A percentile compares a stretch with the other conserved stretches of the same genome.
Conservation (phyloP, 371 early-diverging fungal species). For the Nematocida displodere region DNA sequence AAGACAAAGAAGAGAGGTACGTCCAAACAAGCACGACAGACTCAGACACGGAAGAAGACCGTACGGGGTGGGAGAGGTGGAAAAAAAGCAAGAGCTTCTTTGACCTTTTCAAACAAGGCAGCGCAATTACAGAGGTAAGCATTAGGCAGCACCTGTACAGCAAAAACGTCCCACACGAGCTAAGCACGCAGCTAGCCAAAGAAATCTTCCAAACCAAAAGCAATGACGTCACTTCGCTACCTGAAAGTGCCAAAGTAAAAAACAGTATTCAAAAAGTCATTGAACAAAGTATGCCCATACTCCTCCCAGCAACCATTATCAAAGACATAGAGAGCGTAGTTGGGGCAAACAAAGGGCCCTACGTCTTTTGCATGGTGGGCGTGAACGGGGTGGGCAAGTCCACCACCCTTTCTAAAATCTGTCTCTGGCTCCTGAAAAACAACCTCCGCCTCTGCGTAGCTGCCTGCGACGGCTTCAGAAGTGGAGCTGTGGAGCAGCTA, state of each 20-base stretch:
- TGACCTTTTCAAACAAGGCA: slow-evolving; percentile 51
- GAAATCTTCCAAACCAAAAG: slow-evolving; percentile 48
- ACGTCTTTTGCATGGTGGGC: slow-evolving; percentile 86
- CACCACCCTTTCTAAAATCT: slow-evolving; percentile 90
- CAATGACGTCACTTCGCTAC: slow-evolving; percentile 31
- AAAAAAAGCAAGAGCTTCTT: slow-evolving; percentile 32
- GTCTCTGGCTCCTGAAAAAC: slow-evolving; percentile 91
- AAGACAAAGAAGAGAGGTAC: slow-evolving; percentile 25
- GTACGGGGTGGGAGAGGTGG: background rate
- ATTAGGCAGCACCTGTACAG: slow-evolving; percentile 58
- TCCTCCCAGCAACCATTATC: slow-evolving; percentile 74
- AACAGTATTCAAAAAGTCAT: slow-evolving; percentile 74
- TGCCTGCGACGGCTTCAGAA: slow-evolving; percentile 96
- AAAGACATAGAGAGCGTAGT: slow-evolving; percentile 71
- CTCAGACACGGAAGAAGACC: slow-evolving; percentile 25
- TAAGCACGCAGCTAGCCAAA: slow-evolving; percentile 52
- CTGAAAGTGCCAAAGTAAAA: slow-evolving; percentile 71
- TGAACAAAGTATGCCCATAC: slow-evolving; percentile 74
- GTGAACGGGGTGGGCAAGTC: slow-evolving; percentile 97
- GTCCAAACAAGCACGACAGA: slow-evolving; percentile 25
- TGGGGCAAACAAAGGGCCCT: slow-evolving; percentile 69
- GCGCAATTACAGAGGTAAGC: slow-evolving; percentile 48
- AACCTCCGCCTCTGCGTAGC: slow-evolving; percentile 82
- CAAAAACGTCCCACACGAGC: slow-evolving; percentile 60
- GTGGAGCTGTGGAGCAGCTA: slow-evolving; percentile 95